Evolutionary conservation across 176 grass and related monocot species (phyloP).

Genomic region (Oryza coarctata): DNA sequence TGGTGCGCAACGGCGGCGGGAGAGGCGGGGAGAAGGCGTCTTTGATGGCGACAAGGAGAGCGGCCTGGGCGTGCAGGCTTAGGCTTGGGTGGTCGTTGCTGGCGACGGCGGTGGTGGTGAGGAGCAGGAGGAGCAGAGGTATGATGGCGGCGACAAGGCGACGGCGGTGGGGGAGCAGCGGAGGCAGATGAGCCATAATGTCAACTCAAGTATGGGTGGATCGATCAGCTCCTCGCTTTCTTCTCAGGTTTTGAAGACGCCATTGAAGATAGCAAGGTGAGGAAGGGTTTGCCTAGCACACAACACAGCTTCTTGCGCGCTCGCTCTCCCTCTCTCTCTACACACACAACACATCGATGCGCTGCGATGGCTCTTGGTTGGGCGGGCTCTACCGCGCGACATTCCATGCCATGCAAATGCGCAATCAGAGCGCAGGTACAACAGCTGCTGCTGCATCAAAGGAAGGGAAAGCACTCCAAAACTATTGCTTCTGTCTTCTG

Average conservation of each 20-base stretch:
- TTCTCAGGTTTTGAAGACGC: too few relatives aligned
- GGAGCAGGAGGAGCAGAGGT: constrained; percentile 6
- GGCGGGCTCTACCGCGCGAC: too few relatives aligned
- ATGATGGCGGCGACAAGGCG: background rate
- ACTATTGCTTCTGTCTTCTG: too few relatives aligned
- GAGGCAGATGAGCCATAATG: background rate
- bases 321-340: too few relatives aligned
- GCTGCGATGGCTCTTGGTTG: too few relatives aligned
- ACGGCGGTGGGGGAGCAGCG: background rate
- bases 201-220: too few relatives aligned
- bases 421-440: background rate
- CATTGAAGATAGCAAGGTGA: too few relatives aligned
- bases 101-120: constrained; percentile 6
- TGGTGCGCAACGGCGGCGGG: constrained; percentile 9
- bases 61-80: constrained; percentile 34
- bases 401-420: background rate
- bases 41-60: constrained; percentile 52
- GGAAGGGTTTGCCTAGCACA: too few relatives aligned
- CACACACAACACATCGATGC: too few relatives aligned
- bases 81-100: background rate
- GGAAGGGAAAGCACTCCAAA: too few relatives aligned
- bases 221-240: too few relatives aligned
- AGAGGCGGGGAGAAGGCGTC: constrained; percentile 36
- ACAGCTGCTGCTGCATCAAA: background rate
- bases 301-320: too few relatives aligned